Conservation (phyloP, 768 basidiomycete species). For the Clavaria fumosa region DNA sequence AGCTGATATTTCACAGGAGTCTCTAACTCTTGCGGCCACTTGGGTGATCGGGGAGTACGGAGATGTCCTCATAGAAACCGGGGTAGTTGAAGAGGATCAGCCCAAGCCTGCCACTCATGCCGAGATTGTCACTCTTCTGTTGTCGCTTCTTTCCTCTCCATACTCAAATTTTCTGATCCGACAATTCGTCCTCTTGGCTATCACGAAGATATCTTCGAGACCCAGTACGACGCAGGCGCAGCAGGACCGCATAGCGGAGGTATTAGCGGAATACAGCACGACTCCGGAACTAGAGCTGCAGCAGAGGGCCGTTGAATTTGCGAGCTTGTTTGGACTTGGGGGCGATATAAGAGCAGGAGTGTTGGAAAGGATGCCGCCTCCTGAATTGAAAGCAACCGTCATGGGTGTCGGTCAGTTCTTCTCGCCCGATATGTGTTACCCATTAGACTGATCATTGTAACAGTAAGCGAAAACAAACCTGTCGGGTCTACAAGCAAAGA, state of each 20-base stretch:
- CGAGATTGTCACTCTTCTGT: slow-evolving; percentile 73
- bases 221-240: slow-evolving; percentile 47
- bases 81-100: slow-evolving; percentile 60
- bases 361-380: slow-evolving; percentile 96
- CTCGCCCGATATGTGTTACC: not conserved
- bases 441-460: slow-evolving; percentile 1
- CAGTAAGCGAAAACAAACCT: slow-evolving; percentile 91
- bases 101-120: slow-evolving; percentile 56
- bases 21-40: slow-evolving; percentile 79
- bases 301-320: slow-evolving; percentile 92
- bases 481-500: slow-evolving; percentile 71
- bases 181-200: slow-evolving; percentile 80
- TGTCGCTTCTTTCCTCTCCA: slow-evolving; percentile 82
- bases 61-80: slow-evolving; percentile 77
- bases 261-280: slow-evolving; percentile 70
- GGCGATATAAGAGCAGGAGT: slow-evolving; percentile 73
- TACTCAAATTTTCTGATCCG: slow-evolving; percentile 84
- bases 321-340: slow-evolving; percentile 63
- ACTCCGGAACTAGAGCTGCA: slow-evolving; percentile 91
- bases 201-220: slow-evolving; percentile 84
- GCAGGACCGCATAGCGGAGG: slow-evolving; percentile 63
- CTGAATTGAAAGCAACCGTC: slow-evolving; percentile 93
- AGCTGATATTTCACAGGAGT: slow-evolving; percentile 91
- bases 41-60: slow-evolving; percentile 98
- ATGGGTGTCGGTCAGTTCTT: slow-evolving; percentile 69